Base-by-base conservation (phyloP, 768 basidiomycete species). In the Hygrocybe punicea region DNA sequence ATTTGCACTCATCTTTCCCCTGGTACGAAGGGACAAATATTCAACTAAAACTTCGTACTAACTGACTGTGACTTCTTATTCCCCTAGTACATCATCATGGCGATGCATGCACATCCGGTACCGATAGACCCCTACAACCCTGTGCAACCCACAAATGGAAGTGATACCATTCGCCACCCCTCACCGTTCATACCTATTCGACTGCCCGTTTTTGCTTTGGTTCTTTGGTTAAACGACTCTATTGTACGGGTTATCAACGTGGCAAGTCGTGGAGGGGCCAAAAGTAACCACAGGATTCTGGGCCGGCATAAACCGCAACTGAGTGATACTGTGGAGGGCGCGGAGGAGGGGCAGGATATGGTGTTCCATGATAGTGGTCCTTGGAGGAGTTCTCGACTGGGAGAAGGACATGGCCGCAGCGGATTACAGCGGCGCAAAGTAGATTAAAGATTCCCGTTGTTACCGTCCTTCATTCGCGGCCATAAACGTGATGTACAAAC, bases 1-100 rank as follows among this genome's bases (percentile, higher is more conserved):
- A 17, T 95, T 94, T 63, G 90, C 92, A 0, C 79, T 94, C 51
- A 66, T 93, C 11, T 93, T 89, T 67, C 93, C 93, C 36, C 77
- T 78, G 37, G 91, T 93, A 64, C 57, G 86, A 29, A 29, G 8
- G 8, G 29, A 29, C 4, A 29, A n/a, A 42, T 16, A 14, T 42
- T 25, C 6, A 36, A 13, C 46, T 45, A 17, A 24, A 23, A 11
- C 4, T 25, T 25, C 29, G 4, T 17, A 23, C 19, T 40, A 21
- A 39, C 7, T 24, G 33, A 47, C 40, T 55, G n/a, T 46, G 13
- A 58, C 33, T 9, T 40, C 57, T 58, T 23, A 33, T 23, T 24
- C 6, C 16, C n/a, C 14, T 62, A 93, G 91, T 92, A 83, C 70
- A 85, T 91, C 44, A 89, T 93, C 61, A 85, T 93, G 78, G 89